Conservation (phyloP, 805 yeast species). For the Hanseniaspora jakobsenii region DNA sequence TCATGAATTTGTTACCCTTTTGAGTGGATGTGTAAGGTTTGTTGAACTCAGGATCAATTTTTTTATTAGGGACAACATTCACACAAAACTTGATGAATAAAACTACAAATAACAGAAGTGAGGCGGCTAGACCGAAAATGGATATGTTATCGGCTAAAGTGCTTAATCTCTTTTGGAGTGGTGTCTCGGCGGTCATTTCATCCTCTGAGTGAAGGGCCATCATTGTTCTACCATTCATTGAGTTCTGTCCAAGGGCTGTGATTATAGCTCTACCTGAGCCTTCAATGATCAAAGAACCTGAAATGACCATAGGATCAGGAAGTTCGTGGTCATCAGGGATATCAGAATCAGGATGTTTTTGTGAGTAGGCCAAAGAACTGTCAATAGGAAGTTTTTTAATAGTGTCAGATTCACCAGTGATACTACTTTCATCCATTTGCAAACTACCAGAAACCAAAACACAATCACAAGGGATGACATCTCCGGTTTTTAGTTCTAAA, state of each 20-base stretch:
- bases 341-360: conserved; percentile 22
- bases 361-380: conserved; percentile 27
- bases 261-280: conserved; percentile 81
- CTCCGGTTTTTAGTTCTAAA: conserved; percentile 79
- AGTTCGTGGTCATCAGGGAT: conserved; percentile 25
- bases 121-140: conserved; percentile 83
- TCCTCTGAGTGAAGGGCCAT: conserved; percentile 59
- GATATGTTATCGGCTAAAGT: conserved; percentile 85
- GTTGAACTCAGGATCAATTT: conserved; percentile 24
- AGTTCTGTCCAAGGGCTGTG: conserved; percentile 81
- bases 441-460: conserved; percentile 60
- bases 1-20: conserved; percentile 74
- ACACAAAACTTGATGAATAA: conserved; percentile 65
- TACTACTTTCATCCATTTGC: conserved; percentile 82
- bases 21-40: conserved; percentile 33
- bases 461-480: conserved; percentile 81
- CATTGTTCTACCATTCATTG: conserved; percentile 88
- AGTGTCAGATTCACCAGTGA: conserved; percentile 89
- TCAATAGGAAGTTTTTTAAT: conserved; percentile 54
- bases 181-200: conserved; percentile 51
- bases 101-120: conserved; percentile 66
- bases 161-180: conserved; percentile 72
- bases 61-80: conserved; percentile 42
- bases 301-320: conserved; percentile 73
- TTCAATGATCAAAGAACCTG: conserved; percentile 77